Conservation (phyloP, 768 basidiomycete species). For the Pisolithus sp. region DNA sequence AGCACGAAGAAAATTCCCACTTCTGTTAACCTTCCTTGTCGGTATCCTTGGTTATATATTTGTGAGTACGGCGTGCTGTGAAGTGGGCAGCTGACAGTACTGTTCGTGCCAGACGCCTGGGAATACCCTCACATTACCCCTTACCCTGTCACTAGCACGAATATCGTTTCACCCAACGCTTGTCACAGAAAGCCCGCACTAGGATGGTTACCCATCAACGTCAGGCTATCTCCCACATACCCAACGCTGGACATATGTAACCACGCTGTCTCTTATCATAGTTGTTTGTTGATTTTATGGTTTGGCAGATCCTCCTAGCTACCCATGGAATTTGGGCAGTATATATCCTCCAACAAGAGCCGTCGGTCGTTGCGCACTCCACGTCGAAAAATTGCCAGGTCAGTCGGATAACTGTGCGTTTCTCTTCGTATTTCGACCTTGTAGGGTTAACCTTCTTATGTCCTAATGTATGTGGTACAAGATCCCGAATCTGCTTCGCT, state of each 20-base stretch:
- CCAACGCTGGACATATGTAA: constrained; percentile 31
- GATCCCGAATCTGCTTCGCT: too few relatives aligned
- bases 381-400: constrained; percentile 9
- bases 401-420: constrained; percentile 20
- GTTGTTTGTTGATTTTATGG: not conserved
- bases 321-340: constrained; percentile 21
- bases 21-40: constrained; percentile 7
- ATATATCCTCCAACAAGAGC: constrained; percentile 17
- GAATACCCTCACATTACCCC: constrained; percentile 17
- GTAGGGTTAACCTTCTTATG: too few relatives aligned
- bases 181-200: not conserved
- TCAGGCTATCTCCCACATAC: constrained; percentile 13
- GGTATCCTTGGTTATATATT: constrained; percentile 33
- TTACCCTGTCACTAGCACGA: constrained; percentile 6
- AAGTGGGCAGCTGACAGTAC: not conserved
- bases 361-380: constrained; percentile 2
- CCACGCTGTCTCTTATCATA: constrained; percentile 3
- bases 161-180: not conserved
- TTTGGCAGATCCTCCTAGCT: constrained; percentile 15
- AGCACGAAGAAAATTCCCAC: not conserved
- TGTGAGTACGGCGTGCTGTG: constrained; percentile 22
- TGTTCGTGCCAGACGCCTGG: constrained; percentile 12
- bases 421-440: not conserved
- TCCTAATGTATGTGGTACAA: too few relatives aligned
- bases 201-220: not conserved